Base-by-base conservation (phyloP, 2,329 filamentous ascomycete genomes). In the Alternaria gaisen region DNA sequence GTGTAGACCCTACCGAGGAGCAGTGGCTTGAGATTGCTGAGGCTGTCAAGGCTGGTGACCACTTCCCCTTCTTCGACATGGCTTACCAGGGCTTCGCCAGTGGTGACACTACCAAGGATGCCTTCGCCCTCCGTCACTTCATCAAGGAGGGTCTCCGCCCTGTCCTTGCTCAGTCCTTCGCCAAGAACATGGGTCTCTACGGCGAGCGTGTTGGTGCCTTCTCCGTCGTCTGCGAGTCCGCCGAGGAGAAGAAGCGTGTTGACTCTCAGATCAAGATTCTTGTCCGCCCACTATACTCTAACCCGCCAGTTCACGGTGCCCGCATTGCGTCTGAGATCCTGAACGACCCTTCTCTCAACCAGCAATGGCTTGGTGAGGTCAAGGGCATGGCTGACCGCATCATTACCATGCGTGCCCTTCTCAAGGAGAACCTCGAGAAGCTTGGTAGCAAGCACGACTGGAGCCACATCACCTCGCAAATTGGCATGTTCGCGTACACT, bases 151-250 rank as follows among this genome's bases (percentile, higher is more conserved):
- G 94, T 74, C 93, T 97, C 85, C 88, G 93, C 78, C 88, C 95
- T 78, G 90, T 89, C 77, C 88, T 98, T 66, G 90, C 91, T 75
- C 94, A 98, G 85, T 95, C 91, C 55, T 98, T 98, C 81, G 94
- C 94, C 80, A 98, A 98, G 91, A 99, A 99, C 88, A 98, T 99
- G 94, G 95, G 95, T 83, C 92, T 99, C 65, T 98, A 99, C 80
- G 95, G 95, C 79, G 95, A 99, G 87, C 94, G 95, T 83, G 93
- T 97, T 63, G 95, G 95, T 77, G 94, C 94, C 68, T 98, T 99
- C 87, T 97, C 93, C 72, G 87, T 98, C 70, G 91, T 97, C 74
- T 91, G 90, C 79, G 90, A 89, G 71, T 90, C 91, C 42, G 86
- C 89, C 66, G 94, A 94, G 71, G 94, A 98, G 87, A 94, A 93